Percentiles rank a stretch among this genome's conserved stretches.
Evolutionary conservation across 768 basidiomycete species (phyloP).

Genomic region (Xerocomus brunneocitrinus): DNA sequence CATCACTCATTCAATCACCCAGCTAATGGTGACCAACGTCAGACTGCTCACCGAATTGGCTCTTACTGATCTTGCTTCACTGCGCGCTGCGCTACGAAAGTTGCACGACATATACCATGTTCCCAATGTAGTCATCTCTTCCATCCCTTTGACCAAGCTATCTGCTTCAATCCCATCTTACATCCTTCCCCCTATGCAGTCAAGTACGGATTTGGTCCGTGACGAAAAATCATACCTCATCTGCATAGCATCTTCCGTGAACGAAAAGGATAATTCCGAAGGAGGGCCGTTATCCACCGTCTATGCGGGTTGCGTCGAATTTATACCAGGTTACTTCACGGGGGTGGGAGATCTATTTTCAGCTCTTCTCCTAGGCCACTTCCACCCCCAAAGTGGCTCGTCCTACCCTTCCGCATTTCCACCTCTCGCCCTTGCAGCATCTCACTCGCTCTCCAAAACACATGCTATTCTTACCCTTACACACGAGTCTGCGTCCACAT

Average conservation of each 20-base stretch:
- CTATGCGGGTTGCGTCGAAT: constrained; percentile 67
- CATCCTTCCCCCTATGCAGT: constrained; percentile 30
- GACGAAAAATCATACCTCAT: constrained; percentile 51
- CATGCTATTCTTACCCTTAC: constrained; percentile 69
- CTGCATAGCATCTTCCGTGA: constrained; percentile 72
- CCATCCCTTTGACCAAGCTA: constrained; percentile 74
- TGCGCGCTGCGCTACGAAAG: constrained; percentile 61
- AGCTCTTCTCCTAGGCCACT: constrained; percentile 84
- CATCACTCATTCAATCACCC: neutral
- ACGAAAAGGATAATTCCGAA: constrained; percentile 14
- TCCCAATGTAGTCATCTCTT: constrained; percentile 88
- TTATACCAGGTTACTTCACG: constrained; percentile 88
- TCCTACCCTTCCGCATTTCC: constrained; percentile 2
- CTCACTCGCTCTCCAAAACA: constrained; percentile 68
- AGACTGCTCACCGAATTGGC: constrained; percentile 74
- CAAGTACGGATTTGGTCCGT: neutral
- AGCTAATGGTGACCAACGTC: neutral
- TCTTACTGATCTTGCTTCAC: constrained; percentile 61
- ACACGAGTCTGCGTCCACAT: constrained; percentile 44
- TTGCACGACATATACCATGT: constrained; percentile 77
- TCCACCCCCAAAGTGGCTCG: constrained; percentile 30
- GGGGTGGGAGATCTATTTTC: constrained; percentile 98
- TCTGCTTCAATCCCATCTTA: constrained; percentile 45
- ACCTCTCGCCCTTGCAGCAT: constrained; percentile 42
- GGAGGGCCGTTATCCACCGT: constrained; percentile 38